Evolutionary conservation across 2,329 filamentous ascomycete genomes (phyloP), one percentile per base, ranked within the genome.

Genomic region (Huntiella bhutanensis): DNA sequence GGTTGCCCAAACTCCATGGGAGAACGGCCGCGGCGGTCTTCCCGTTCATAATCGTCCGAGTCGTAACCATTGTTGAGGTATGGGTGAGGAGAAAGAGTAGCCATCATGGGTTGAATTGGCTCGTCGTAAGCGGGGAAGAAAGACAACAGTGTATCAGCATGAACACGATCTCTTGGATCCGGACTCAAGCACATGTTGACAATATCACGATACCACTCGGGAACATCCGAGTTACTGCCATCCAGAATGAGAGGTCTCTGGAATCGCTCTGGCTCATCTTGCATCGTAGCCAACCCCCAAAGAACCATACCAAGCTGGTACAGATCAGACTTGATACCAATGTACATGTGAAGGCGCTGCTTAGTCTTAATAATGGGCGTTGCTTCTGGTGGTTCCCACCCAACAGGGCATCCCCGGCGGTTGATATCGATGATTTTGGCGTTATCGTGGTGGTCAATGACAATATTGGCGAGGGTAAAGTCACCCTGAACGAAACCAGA

Each of bases 401-500:
- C 88, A 4, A 96, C 83, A 0, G 91, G 91, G 56, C 91, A 98
- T n/a, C 91, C 91, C 55, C 91, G 73, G 47, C 91, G 74, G 63
- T 98, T 98, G 64, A 98, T 95, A 61, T 98, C 91, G 57, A 98
- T 98, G 53, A 98, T 96, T 56, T 92, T 88, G 6, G 88, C 91
- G 56, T 95, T 73, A 57, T 86, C 79, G 38, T 81, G 64, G 10
- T 71, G 70, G 59, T 96, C 85, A 55, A 98, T 81, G 51, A 98
- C 91, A 53, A 98, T 93, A 58, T 98, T 98, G 4, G 87, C 94
- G 22, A 98, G 69, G 0, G 91, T 98, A 53, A 98, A 95, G 58
- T 98, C 91, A 17, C 91, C 91, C 58, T 98, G 91, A 8, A 98
- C 91, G 59, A 93, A 96, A 4, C 91, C 91, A 16, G 84, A 80